Evolutionary conservation across 2,329 filamentous ascomycete genomes (phyloP).

Genomic region (Phyllosticta citriasiana): DNA sequence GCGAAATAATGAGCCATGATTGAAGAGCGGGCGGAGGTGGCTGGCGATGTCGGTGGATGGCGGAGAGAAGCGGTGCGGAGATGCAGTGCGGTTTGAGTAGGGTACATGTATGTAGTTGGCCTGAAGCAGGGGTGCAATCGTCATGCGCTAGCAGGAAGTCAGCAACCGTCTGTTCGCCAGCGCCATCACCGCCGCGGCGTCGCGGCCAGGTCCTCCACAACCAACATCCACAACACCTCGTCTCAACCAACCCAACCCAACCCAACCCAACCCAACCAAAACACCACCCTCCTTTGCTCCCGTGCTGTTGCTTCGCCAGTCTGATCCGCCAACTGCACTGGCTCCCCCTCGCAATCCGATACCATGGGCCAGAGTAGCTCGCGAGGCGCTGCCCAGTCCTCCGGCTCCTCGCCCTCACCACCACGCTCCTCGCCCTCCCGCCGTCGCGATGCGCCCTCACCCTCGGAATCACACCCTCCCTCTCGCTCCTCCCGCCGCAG

Average conservation of each 20-base stretch:
- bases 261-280: conserved; percentile 1
- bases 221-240: neutral
- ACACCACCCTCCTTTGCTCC: conserved; percentile 8
- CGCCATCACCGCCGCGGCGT: conserved; percentile 9
- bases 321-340: conserved; percentile 9
- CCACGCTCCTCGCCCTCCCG: conserved; percentile 21
- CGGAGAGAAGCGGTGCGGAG: neutral
- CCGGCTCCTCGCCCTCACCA: conserved; percentile 16
- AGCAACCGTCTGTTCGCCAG: neutral
- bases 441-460: conserved; percentile 15
- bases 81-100: neutral
- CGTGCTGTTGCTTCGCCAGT: conserved; percentile 4
- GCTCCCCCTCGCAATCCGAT: conserved; percentile 16
- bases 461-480: conserved; percentile 17
- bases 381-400: conserved; percentile 18
- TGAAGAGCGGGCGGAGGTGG: neutral
- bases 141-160: neutral
- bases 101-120: neutral
- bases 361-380: conserved; percentile 31
- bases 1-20: conserved; percentile 5
- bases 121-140: neutral
- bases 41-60: neutral
- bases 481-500: conserved; percentile 17
- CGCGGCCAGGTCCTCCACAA: neutral
- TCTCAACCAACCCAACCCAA: neutral